These are phyloP conservation scores for Trichoderma sp. DNA, from an alignment of 2,329 filamentous ascomycete species.

Conservation along the genomic window DNA sequence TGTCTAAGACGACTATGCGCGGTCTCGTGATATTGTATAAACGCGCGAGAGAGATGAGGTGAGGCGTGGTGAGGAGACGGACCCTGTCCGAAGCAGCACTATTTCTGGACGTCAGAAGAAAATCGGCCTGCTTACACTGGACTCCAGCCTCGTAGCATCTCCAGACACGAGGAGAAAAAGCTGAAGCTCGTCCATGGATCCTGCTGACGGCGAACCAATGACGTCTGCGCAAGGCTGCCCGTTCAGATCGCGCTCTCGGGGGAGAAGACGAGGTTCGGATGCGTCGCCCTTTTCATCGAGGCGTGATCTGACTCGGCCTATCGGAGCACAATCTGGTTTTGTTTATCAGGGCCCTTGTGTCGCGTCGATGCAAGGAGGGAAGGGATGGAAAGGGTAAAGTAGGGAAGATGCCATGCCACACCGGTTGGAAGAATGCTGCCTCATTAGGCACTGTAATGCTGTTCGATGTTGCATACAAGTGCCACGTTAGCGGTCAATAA, in stretches of 20 bases:
- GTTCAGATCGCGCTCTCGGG: too few relatives aligned
- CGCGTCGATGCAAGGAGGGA: background rate
- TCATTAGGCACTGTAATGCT: too few relatives aligned
- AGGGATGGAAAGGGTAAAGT: too few relatives aligned
- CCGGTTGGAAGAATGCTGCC: background rate
- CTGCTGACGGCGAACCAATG: constrained; percentile 3
- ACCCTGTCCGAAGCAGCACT: background rate
- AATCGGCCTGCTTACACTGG: too few relatives aligned
- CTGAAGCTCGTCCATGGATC: too few relatives aligned
- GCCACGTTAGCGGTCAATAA: too few relatives aligned
- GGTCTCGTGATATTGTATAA: constrained; percentile 4
- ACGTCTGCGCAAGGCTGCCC: background rate
- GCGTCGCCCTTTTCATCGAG: too few relatives aligned
- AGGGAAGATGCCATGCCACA: background rate
- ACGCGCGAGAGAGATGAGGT: background rate
- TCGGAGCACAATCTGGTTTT: constrained; percentile 7
- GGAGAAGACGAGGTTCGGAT: too few relatives aligned
- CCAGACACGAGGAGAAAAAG: too few relatives aligned
- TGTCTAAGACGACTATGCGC: constrained; percentile 19
- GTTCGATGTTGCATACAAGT: too few relatives aligned
- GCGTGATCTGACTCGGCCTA: constrained; percentile 6
- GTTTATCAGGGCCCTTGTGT: background rate
- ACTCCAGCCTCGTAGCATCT: too few relatives aligned
- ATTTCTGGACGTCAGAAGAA: too few relatives aligned
- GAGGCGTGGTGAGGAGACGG: background rate